Evolutionary conservation across 257 asterid species (phyloP).

Genomic region (Hygrophila difformis): DNA sequence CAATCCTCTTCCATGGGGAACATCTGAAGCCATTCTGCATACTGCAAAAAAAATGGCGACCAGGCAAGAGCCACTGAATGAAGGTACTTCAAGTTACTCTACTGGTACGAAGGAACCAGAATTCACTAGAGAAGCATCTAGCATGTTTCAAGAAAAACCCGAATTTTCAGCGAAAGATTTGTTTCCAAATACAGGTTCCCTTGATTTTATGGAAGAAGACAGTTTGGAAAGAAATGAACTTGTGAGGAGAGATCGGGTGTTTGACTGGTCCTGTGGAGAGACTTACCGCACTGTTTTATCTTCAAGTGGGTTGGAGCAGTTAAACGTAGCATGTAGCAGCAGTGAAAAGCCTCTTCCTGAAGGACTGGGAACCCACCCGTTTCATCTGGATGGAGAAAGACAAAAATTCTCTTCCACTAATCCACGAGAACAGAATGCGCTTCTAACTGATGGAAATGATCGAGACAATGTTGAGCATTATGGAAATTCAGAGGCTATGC

Average conservation of each 20-base stretch:
- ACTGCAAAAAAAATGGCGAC: constrained; percentile 23
- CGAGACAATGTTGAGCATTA: constrained; percentile 22
- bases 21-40: constrained; percentile 20
- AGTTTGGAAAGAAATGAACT: constrained; percentile 23
- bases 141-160: constrained; percentile 25
- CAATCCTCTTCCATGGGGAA: constrained; percentile 23
- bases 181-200: constrained; percentile 20
- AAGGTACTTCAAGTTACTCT: constrained; percentile 33
- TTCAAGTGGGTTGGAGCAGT: constrained; percentile 32
- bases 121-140: constrained; percentile 25
- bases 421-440: constrained; percentile 23
- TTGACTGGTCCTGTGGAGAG: constrained; percentile 23
- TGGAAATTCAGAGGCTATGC: constrained; percentile 27
- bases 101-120: constrained; percentile 24
- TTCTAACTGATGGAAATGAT: constrained; percentile 24
- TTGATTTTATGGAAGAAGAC: constrained; percentile 24
- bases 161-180: constrained; percentile 22
- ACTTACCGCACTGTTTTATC: constrained; percentile 34
- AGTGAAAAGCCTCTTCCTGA: constrained; percentile 23
- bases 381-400: constrained; percentile 22
- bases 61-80: constrained; percentile 28
- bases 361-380: constrained; percentile 23
- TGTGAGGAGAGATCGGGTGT: constrained; percentile 23
- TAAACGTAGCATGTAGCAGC: constrained; percentile 18
- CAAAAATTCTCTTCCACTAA: constrained; percentile 21